Conservation (phyloP, 805 yeast species). For the Yamadazyma sp. region DNA sequence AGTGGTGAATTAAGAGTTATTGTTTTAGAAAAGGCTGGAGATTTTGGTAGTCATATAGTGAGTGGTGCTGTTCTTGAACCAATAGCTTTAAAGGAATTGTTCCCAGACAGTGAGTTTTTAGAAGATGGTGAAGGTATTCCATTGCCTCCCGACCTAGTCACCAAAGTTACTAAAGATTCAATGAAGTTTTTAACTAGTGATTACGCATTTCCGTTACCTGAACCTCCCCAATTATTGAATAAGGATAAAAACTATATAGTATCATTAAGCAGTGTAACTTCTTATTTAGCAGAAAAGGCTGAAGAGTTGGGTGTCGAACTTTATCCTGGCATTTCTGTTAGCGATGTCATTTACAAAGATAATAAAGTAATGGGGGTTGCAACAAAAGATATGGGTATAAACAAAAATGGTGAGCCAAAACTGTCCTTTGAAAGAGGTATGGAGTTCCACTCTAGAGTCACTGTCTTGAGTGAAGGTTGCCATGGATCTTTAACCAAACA, state of each 20-base stretch:
- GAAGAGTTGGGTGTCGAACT: constrained; percentile 92
- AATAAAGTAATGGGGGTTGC: constrained; percentile 78
- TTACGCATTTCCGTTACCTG: constrained; percentile 72
- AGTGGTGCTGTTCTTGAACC: constrained; percentile 97
- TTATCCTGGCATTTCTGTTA: constrained; percentile 86
- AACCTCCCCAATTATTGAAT: constrained; percentile 89
- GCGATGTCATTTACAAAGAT: constrained; percentile 64
- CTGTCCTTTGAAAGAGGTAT: constrained; percentile 90
- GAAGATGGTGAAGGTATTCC: constrained; percentile 62
- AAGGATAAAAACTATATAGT: constrained; percentile 80
- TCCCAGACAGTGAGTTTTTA: constrained; percentile 58
- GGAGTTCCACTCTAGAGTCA: constrained; percentile 90
- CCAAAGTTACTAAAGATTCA: constrained; percentile 71
- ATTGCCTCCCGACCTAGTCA: constrained; percentile 72
- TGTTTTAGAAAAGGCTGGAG: constrained; percentile 88
- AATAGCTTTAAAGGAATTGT: constrained; percentile 76
- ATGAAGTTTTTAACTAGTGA: constrained; percentile 67
- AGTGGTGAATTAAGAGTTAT: constrained; percentile 76
- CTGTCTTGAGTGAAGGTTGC: constrained; percentile 96
- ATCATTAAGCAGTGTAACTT: constrained; percentile 76
- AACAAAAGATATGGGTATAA: constrained; percentile 88
- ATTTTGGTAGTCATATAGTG: constrained; percentile 87
- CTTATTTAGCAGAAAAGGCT: constrained; percentile 81
- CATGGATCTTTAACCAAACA: constrained; percentile 90
- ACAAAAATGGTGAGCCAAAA: constrained; percentile 71